These are phyloP conservation scores for Cairneyella variabilis DNA, from an alignment of 495 filamentous ascomycete genomes.

Conservation along the genomic window DNA sequence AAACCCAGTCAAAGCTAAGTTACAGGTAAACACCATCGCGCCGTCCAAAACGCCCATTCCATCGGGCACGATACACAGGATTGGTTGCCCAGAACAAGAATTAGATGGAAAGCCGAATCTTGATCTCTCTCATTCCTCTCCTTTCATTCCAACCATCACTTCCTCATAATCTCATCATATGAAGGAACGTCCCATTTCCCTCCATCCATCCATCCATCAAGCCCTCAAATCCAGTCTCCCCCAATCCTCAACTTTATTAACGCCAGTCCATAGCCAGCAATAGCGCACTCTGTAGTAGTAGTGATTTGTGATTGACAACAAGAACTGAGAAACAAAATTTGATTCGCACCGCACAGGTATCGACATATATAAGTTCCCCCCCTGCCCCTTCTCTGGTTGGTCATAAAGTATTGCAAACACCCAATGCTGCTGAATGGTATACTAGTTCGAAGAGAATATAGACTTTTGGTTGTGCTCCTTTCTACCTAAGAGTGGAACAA, in stretches of 20 bases:
- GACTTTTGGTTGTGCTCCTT: too few relatives aligned
- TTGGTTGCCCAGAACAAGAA: too few relatives aligned
- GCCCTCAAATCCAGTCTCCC: not conserved
- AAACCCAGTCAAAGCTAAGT: too few relatives aligned
- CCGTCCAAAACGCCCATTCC: too few relatives aligned
- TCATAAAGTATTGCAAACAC: not conserved
- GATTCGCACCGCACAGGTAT: not conserved
- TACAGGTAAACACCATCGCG: too few relatives aligned
- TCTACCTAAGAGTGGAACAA: conserved; percentile 91
- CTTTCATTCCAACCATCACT: conserved; percentile 7
- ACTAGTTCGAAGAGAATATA: conserved; percentile 1
- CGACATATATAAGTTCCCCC: conserved; percentile 8
- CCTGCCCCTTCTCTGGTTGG: not conserved
- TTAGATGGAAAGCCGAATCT: too few relatives aligned
- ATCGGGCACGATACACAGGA: too few relatives aligned
- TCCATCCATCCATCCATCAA: not conserved
- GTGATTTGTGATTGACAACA: conserved; percentile 4
- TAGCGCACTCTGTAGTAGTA: conserved; percentile 2
- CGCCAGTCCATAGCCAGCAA: conserved; percentile 19
- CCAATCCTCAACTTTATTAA: conserved; percentile 17
- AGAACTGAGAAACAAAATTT: not conserved
- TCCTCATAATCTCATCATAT: not conserved
- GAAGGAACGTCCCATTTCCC: not conserved
- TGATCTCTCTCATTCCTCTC: not conserved
- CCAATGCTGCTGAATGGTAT: not conserved